Base-by-base conservation (phyloP, 768 basidiomycete species). In the Lactifluus piperatus region DNA sequence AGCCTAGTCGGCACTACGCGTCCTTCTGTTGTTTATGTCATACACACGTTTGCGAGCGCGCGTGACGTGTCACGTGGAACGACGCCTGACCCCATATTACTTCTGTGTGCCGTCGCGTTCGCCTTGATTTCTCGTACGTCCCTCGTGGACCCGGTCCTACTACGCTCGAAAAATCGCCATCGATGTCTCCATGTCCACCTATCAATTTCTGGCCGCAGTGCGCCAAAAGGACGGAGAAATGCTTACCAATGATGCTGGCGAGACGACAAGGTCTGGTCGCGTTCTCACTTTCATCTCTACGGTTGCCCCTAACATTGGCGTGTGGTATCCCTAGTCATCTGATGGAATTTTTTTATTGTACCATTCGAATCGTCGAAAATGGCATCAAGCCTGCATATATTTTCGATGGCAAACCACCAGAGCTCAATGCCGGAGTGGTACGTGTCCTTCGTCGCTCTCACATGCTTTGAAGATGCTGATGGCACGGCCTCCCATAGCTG, bases 161-260 rank as follows among this genome's bases (percentile, higher is more conserved):
- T n/a, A n/a, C 65, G 95, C 95, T 1, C 85, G 97, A 66, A 98
- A 97, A 76, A 94, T 98, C 64, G 95, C 95, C 59, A 92, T 99
- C 64, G 97, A 99, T 78, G 97, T 97, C 69, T 94, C 91, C 60
- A 93, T 94, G 91, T 90, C 86, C 2, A 94, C 94, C 52, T 95
- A 94, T 78, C 93, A 95, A 70, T 99, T 99, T 73, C 83, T 99
- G 59, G 98, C 98, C 58, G 97, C 97, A n/a, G 97, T 98, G 11
- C 81, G 97, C 30, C 94, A 95, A 72, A 86, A 84, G 70, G 97
- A 98, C 70, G 97, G 97, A 20, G 93, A 98, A 72, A 82, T 94
- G 79, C 81, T 99, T 65, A 95, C 88, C 66, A 97, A 97, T 68
- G 95, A 98, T n/a, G 84, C 86, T 0, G 97, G 97, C 18, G 97